Evolutionary conservation across 2,329 filamentous ascomycete species (phyloP).

Genomic region (Parasarocladium wereldwijsianum): DNA sequence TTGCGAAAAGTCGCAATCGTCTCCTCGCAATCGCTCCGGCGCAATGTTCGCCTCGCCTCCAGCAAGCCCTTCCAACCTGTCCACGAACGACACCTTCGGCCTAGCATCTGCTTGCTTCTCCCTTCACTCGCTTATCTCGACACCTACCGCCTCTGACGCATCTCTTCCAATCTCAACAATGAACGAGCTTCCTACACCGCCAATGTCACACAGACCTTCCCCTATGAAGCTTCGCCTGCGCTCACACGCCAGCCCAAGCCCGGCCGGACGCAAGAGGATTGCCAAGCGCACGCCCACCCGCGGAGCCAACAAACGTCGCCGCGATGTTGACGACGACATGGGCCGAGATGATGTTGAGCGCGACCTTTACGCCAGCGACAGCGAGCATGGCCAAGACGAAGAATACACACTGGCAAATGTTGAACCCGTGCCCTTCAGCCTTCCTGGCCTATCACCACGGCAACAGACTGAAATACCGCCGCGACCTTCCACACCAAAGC

Average conservation of each 20-base stretch:
- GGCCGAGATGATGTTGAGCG: constrained; percentile 21
- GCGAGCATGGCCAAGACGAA: constrained; percentile 20
- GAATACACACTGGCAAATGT: constrained; percentile 11
- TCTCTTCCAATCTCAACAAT: constrained; percentile 14
- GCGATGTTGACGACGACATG: constrained; percentile 30
- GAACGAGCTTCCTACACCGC: constrained; percentile 37
- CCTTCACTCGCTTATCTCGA: constrained; percentile 41
- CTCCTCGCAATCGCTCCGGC: constrained; percentile 22
- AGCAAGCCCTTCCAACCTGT: constrained; percentile 35
- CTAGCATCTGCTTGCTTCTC: constrained; percentile 46
- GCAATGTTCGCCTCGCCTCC: constrained; percentile 39
- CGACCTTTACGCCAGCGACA: constrained; percentile 8
- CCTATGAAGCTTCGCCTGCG: constrained; percentile 42
- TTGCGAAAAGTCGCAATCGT: constrained; percentile 39
- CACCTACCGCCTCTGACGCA: constrained; percentile 21
- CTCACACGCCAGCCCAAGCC: constrained; percentile 14
- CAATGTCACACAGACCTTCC: constrained; percentile 33
- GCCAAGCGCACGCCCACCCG: constrained; percentile 34
- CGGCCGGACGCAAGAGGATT: constrained; percentile 28
- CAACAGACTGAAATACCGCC: constrained; percentile 8
- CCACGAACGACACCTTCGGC: constrained; percentile 32
- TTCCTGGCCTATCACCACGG: constrained; percentile 9
- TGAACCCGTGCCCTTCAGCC: constrained; percentile 8
- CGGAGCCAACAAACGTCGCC: constrained; percentile 38
- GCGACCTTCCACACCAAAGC: constrained; percentile 41